Percentiles rank a stretch among this genome's conserved stretches.
These are phyloP conservation scores for Dioscorea zingiberensis DNA, from an alignment of 106 monocot species.

Conservation along the genomic window DNA sequence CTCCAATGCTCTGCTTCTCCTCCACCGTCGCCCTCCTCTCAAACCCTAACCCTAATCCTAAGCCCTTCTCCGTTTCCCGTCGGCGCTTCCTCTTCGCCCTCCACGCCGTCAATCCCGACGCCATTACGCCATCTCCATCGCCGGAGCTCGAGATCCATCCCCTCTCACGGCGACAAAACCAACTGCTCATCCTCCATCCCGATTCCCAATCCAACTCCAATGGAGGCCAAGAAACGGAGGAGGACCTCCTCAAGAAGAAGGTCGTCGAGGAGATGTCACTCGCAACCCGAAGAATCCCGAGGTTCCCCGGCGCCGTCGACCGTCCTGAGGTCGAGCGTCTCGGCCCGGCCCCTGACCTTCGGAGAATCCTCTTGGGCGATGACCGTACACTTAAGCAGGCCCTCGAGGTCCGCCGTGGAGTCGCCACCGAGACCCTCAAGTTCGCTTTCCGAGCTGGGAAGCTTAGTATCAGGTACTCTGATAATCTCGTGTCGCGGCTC, in stretches of 20 bases:
- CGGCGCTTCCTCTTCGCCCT: neutral
- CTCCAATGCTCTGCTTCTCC: neutral
- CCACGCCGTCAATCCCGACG: neutral
- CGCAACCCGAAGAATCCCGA: constrained; percentile 28
- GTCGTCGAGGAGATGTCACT: constrained; percentile 51
- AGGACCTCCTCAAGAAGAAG: constrained; percentile 21
- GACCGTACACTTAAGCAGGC: constrained; percentile 44
- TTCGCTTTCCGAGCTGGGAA: constrained; percentile 45
- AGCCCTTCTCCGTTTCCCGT: neutral
- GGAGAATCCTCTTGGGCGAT: constrained; percentile 5
- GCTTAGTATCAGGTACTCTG: constrained; percentile 65
- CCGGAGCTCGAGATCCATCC: too few species aligned
- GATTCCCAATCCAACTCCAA: neutral
- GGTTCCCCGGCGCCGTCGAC: constrained; percentile 80
- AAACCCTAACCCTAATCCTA: neutral
- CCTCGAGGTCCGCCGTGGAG: constrained; percentile 63
- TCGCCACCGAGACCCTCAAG: constrained; percentile 64
- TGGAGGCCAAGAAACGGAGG: constrained; percentile 5
- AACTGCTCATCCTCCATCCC: too few species aligned
- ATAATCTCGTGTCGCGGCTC: constrained; percentile 43
- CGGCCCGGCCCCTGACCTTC: neutral
- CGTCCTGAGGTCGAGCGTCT: constrained; percentile 26
- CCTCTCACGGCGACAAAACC: too few species aligned
- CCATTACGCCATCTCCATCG: too few species aligned
- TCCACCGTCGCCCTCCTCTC: neutral